Evolutionary conservation across 495 filamentous ascomycete genomes (phyloP).

Genomic region (Lepidopterella palustris): DNA sequence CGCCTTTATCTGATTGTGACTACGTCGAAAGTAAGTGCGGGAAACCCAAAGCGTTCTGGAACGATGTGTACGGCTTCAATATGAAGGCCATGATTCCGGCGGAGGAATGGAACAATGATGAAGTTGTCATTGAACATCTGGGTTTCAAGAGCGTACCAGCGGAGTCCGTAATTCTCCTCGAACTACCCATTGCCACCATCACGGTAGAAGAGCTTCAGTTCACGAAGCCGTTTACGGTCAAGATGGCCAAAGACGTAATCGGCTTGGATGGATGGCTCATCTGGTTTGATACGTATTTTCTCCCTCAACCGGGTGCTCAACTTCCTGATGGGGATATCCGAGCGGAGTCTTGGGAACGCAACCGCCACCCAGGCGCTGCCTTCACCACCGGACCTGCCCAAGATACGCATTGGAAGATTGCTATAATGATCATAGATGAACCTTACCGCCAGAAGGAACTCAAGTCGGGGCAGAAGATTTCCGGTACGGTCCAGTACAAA

Average conservation of each 20-base stretch:
- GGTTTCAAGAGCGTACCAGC: conserved; percentile 42
- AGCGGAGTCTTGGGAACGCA: conserved; percentile 34
- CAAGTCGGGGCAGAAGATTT: background rate
- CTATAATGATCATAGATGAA: conserved; percentile 33
- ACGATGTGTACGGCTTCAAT: conserved; percentile 35
- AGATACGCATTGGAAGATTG: conserved; percentile 38
- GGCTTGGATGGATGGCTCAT: conserved; percentile 54
- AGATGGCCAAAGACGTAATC: conserved; percentile 48
- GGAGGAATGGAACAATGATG: conserved; percentile 21
- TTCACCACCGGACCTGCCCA: conserved; percentile 40
- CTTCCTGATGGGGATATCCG: conserved; percentile 29
- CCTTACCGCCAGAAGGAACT: background rate
- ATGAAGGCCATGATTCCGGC: conserved; percentile 28
- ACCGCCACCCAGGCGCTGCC: conserved; percentile 31
- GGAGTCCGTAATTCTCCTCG: conserved; percentile 47
- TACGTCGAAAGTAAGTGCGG: conserved; percentile 42
- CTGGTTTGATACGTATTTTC: conserved; percentile 63
- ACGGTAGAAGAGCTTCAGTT: conserved; percentile 53
- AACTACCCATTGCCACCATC: conserved; percentile 51
- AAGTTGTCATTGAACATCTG: conserved; percentile 49
- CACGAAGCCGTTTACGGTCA: conserved; percentile 48
- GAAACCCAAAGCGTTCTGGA: conserved; percentile 27
- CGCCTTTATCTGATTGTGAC: conserved; percentile 79
- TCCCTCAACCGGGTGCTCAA: conserved; percentile 34
- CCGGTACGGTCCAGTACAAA: background rate